These are phyloP conservation scores for Herpetomonas tarakana DNA, from an alignment of 208 protist species.

Conservation along the genomic window DNA sequence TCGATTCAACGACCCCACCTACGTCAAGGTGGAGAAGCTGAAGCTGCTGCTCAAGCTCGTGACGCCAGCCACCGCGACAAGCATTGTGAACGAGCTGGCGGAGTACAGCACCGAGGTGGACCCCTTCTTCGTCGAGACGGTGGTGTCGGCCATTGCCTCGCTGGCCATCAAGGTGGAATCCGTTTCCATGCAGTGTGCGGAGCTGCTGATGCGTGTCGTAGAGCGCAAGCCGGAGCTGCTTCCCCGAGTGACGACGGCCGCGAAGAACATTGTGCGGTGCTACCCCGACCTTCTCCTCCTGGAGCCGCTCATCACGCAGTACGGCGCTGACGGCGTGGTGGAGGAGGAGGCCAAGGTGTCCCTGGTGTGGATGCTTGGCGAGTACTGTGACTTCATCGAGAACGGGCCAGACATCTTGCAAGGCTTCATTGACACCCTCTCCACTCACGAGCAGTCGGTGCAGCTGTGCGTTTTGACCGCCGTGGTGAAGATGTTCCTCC, in stretches of 20 bases:
- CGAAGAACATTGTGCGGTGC: conserved; percentile 82
- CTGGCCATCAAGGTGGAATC: conserved; percentile 98
- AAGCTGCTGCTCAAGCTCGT: conserved; percentile 98
- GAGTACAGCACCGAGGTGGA: conserved; percentile 98
- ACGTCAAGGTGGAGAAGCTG: conserved; percentile 99
- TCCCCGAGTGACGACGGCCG: conserved; percentile 68
- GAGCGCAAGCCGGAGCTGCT: conserved; percentile 54
- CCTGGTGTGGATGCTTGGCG: conserved; percentile 99
- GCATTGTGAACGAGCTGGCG: conserved; percentile 95
- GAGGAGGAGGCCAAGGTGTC: conserved; percentile 98
- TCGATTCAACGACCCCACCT: conserved; percentile 99
- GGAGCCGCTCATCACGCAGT: conserved; percentile 62
- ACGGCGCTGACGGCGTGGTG: conserved; percentile 85
- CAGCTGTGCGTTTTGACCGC: conserved; percentile 94
- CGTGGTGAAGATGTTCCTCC: conserved; percentile 98
- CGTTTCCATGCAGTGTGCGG: conserved; percentile 93
- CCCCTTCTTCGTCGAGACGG: conserved; percentile 97
- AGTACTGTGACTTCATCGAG: conserved; percentile 97
- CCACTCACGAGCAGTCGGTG: conserved; percentile 72
- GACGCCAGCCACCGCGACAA: conserved; percentile 90
- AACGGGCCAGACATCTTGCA: conserved; percentile 94
- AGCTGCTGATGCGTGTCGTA: conserved; percentile 70
- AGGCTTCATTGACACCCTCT: conserved; percentile 95
- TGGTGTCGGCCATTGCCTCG: conserved; percentile 95
- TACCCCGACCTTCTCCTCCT: conserved; percentile 78